A percentile compares a stretch with the other conserved stretches of the same genome.
Evolutionary conservation across 352 stramenopile genomes (phyloP).

Genomic region (Globisporangium ultimum): DNA sequence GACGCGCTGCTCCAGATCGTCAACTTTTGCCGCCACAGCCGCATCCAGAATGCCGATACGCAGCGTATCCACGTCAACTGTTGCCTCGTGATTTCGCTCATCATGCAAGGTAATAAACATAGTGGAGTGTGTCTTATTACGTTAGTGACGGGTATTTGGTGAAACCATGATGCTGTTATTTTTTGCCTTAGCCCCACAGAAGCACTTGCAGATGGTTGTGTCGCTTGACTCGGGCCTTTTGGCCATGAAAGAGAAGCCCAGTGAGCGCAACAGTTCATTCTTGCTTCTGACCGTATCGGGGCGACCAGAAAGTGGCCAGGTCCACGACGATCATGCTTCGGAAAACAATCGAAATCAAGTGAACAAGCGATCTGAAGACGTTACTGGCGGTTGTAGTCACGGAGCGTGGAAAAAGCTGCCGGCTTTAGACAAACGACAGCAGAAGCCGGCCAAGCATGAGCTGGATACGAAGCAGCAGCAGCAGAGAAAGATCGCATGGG

Average conservation of each 20-base stretch:
- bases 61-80: slow-evolving; percentile 78
- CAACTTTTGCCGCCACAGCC: slow-evolving; percentile 47
- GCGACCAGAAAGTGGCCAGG: slow-evolving; percentile 29
- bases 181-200: slow-evolving; percentile 18
- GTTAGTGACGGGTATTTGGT: too few relatives aligned
- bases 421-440: not conserved
- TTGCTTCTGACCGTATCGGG: slow-evolving; percentile 50
- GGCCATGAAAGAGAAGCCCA: slow-evolving; percentile 40
- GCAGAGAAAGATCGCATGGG: not conserved
- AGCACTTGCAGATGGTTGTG: slow-evolving; percentile 46
- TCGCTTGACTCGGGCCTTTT: slow-evolving; percentile 70
- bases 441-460: not conserved
- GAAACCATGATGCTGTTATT: not conserved
- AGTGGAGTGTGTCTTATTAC: too few relatives aligned
- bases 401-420: not conserved
- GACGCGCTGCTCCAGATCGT: slow-evolving; percentile 75
- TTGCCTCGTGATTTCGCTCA: slow-evolving; percentile 80
- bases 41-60: slow-evolving; percentile 46
- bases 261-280: slow-evolving; percentile 37
- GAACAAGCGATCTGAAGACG: not conserved
- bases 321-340: not conserved
- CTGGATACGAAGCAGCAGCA: not conserved
- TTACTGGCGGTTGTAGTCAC: not conserved
- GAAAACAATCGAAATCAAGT: slow-evolving; percentile 1
- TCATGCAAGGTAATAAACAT: slow-evolving; percentile 51